These are phyloP conservation scores for Talaromyces atroroseus DNA, from an alignment of 2,329 filamentous ascomycete genomes.

Conservation along the genomic window DNA sequence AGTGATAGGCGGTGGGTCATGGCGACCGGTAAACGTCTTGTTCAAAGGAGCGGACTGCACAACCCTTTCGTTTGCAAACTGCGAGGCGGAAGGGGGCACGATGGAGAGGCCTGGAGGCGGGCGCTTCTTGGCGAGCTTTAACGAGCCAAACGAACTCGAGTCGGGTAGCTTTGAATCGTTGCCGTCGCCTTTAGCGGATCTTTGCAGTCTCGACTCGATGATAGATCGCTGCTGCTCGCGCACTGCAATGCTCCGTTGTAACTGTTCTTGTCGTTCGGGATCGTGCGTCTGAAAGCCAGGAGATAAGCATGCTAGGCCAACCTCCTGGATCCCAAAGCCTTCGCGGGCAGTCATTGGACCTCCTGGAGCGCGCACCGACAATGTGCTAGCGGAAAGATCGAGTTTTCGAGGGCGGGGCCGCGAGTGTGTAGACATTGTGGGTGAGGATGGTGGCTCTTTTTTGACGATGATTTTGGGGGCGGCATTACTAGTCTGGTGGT, in stretches of 20 bases:
- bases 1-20: conserved; percentile 69
- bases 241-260: conserved; percentile 89
- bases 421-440: conserved; percentile 63
- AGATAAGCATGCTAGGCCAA: conserved; percentile 88
- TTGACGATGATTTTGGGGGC: conserved; percentile 80
- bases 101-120: conserved; percentile 86
- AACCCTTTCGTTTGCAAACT: conserved; percentile 88
- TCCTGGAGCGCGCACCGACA: conserved; percentile 62
- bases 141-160: conserved; percentile 34
- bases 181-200: conserved; percentile 74
- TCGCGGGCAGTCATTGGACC: conserved; percentile 70
- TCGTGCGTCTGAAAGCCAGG: conserved; percentile 95
- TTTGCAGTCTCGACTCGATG: conserved; percentile 85
- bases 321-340: conserved; percentile 72
- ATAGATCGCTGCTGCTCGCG: conserved; percentile 91
- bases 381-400: conserved; percentile 41
- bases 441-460: conserved; percentile 83
- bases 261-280: conserved; percentile 90
- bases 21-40: conserved; percentile 89
- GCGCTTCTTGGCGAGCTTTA: conserved; percentile 44
- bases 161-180: conserved; percentile 54
- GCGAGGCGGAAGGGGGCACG: conserved; percentile 84
- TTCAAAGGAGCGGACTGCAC: conserved; percentile 94
- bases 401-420: conserved; percentile 45
- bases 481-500: conserved; percentile 45